These are phyloP conservation scores for Heritiera fomes DNA, from an alignment of 345 rosid species.

Conservation along the genomic window DNA sequence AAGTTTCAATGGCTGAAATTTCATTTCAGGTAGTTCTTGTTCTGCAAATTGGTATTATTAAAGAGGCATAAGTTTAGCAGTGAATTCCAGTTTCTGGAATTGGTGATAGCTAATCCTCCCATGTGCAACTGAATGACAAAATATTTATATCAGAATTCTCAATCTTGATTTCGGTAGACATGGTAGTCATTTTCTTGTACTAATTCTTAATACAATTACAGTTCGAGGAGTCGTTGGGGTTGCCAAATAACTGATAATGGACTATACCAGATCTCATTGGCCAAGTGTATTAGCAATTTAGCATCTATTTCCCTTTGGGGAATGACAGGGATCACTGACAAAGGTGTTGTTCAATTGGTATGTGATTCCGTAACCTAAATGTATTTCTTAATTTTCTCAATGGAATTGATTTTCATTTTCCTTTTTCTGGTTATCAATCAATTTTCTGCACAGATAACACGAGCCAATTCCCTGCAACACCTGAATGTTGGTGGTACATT, in stretches of 20 bases:
- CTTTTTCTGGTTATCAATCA: background rate
- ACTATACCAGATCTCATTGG: slow-evolving; percentile 57
- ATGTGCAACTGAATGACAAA: background rate
- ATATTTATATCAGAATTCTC: background rate
- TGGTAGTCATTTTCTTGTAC: background rate
- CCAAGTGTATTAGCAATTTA: slow-evolving; percentile 69
- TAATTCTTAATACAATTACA: slow-evolving; percentile 30
- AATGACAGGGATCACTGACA: slow-evolving; percentile 80
- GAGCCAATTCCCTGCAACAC: slow-evolving; percentile 69
- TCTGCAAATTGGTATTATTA: background rate
- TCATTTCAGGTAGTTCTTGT: background rate
- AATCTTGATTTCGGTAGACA: background rate
- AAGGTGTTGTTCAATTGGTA: slow-evolving; percentile 90
- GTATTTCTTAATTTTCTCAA: background rate
- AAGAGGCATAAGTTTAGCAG: background rate
- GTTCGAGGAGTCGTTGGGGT: slow-evolving; percentile 91
- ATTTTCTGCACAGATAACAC: slow-evolving; percentile 49
- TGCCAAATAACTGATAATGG: slow-evolving; percentile 88
- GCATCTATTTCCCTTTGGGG: slow-evolving; percentile 89
- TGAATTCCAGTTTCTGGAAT: background rate
- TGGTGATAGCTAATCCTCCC: background rate
- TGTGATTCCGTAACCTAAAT: background rate
- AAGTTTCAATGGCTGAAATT: background rate
- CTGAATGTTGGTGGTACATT: slow-evolving; percentile 91
- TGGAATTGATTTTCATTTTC: background rate